These are phyloP conservation scores for Pseudopediastrum boryanum DNA, from an alignment of 139 green algal species.

Conservation along the genomic window DNA sequence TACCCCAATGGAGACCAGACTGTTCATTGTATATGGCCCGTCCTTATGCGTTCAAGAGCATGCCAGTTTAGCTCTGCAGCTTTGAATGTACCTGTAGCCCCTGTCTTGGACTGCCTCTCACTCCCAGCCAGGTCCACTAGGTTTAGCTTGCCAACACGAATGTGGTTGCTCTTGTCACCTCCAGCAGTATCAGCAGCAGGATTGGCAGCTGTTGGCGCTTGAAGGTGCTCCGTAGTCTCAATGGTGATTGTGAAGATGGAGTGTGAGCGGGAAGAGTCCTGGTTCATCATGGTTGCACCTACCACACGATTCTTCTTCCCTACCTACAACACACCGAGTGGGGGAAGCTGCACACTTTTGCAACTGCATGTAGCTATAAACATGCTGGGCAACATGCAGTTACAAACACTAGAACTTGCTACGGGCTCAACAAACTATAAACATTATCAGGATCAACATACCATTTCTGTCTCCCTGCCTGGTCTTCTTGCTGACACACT, in stretches of 20 bases:
- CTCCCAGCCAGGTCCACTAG: slow-evolving; percentile 96
- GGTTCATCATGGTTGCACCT: slow-evolving; percentile 86
- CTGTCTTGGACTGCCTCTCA: slow-evolving; percentile 91
- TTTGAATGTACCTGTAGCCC: slow-evolving; percentile 76
- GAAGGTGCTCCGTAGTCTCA: slow-evolving; percentile 59
- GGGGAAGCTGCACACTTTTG: not conserved
- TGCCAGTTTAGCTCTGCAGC: too few species aligned
- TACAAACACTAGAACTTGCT: too few species aligned
- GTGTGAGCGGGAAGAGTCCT: slow-evolving; percentile 85
- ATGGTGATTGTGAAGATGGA: slow-evolving; percentile 90
- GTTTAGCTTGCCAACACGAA: slow-evolving; percentile 89
- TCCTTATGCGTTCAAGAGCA: too few species aligned
- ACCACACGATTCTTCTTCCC: slow-evolving; percentile 79
- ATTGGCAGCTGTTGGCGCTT: not conserved
- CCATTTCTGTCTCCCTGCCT: too few species aligned
- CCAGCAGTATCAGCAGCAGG: slow-evolving; percentile 1
- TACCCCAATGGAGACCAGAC: too few species aligned
- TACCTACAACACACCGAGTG: slow-evolving; percentile 49
- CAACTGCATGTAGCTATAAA: too few species aligned
- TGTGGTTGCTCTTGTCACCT: slow-evolving; percentile 46
- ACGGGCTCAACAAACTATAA: too few species aligned
- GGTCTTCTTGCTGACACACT: too few species aligned
- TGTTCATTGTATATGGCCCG: too few species aligned
- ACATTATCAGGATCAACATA: too few species aligned
- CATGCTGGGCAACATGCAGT: too few species aligned